Base-by-base conservation (phyloP, 345 rosid species). In the Populus euphratica region DNA sequence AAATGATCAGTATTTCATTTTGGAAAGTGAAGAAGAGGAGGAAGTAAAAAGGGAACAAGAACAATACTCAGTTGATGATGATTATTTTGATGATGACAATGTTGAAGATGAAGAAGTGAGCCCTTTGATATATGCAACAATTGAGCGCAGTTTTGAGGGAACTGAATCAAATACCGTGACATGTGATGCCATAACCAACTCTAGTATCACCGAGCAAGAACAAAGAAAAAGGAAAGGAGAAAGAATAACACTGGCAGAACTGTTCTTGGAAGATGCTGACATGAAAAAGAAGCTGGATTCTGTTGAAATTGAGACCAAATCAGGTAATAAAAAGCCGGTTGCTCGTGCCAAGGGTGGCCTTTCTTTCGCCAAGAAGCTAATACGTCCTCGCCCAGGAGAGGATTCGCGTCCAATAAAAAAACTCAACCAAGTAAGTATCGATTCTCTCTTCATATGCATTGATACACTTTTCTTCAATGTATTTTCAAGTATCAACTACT, bases 181-280 rank as follows among this genome's bases (percentile, higher is more conserved):
- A 23, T 59, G 74, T 25, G 72, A 36, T 47, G 73, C 35, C 62
- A 79, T 73, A 38, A 23, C 47, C 36, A 64, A 72, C 73, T 68
- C 74, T 25, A 38, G 68, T 75, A 72, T 63, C 77, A 8, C 62
- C 8, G 87, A 80, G 54, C 62, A 17, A 49, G 84, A 80, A 21
- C 77, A 83, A 52, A 81, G 84, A 47, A 85, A 86, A 83, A 78
- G 25, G 66, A 88, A 81, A 63, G 82, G 86, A 68, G 75, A 75
- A 79, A 93, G 97, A 83, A 89, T 81, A 69, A 94, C 98, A 33
- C 91, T 94, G 33, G 93, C 95, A 3, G 97, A 94, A 68, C 85
- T 94, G 18, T 94, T 94, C 87, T 78, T 77, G 76, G 97, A 88
- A 25, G 97, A 94, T 33, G 81, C 86, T 43, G 87, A 79, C 29